Evolutionary conservation across 2,329 filamentous ascomycete species (phyloP), one percentile per base, ranked within the genome.

Genomic region (Aurifilum marmelostoma): DNA sequence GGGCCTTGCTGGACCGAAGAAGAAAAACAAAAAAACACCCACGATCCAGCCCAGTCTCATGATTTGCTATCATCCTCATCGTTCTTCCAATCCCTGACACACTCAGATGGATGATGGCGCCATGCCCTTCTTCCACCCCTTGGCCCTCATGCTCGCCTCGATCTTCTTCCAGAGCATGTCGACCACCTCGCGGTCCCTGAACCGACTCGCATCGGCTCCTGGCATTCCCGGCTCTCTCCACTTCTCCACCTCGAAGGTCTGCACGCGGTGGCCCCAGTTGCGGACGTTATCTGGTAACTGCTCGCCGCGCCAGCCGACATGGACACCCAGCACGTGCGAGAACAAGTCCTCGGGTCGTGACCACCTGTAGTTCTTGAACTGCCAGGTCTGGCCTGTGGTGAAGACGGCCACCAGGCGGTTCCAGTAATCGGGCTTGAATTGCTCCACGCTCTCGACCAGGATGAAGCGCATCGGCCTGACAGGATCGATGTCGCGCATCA

Each of bases 341-440:
- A 99, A 99, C 63, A 99, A 85, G 76, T 98, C 96, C 18, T 89
- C 87, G 0, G 96, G 92, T 67, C 91, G 91, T 74, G 91, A 91
- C 93, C 96, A 99, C 80, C 97, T 97, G 87, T 99, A 99, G 74
- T 89, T 92, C 82, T 97, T 97, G 83, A 99, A 99, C 81, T 99
- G 96, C 96, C 96, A 99, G 12, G 91, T 90, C 82, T 99, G 96
- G 43, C 96, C 96, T 0, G 96, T 99, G 0, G 96, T 99, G 82
- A 99, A 98, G 68, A 99, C 94, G 16, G 92, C 96, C 1, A 97
- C 96, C 8, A 99, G 92, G 65, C 94, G 90, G 75, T 91, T 91
- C 96, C 96, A 99, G 83, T 98, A 97, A 77, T 98, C 94, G 0
- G 96, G 96, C 79, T 97, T 97, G 87, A 99, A 99, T 79, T 96